Percentiles rank a stretch among this genome's conserved stretches.
Evolutionary conservation across 345 rosid species (phyloP).

Genomic region (Eucalyptus erythrocorys): DNA sequence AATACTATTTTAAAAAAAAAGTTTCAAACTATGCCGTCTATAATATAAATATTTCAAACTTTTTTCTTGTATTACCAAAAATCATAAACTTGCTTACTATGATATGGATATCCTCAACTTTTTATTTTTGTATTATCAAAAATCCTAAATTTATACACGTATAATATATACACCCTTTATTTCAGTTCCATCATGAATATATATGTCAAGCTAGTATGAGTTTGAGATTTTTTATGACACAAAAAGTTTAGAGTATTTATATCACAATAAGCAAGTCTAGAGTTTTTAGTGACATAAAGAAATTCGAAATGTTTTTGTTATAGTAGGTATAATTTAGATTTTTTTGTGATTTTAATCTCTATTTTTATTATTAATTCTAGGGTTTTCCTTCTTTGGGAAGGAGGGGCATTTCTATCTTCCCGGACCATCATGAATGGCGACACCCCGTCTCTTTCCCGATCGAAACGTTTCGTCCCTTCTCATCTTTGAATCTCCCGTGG

Average conservation of each 20-base stretch:
- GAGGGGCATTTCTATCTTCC: background rate
- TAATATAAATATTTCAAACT: rapidly evolving
- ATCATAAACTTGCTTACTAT: background rate
- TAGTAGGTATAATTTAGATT: background rate
- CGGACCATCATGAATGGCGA: background rate
- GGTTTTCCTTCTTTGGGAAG: background rate
- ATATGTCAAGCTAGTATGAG: rapidly evolving
- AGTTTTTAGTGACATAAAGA: background rate
- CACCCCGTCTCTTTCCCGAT: background rate
- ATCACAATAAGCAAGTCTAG: rapidly evolving
- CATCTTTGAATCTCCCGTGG: background rate
- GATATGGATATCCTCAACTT: rapidly evolving
- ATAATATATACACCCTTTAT: rapidly evolving
- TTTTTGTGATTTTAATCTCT: background rate
- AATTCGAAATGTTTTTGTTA: background rate
- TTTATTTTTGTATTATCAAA: rapidly evolving
- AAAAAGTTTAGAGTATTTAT: no score
- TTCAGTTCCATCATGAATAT: rapidly evolving
- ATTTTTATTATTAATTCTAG: background rate
- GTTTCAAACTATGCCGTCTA: rapidly evolving
- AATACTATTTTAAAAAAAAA: background rate
- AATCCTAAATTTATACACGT: rapidly evolving
- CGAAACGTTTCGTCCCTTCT: background rate
- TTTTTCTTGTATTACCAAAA: no score
- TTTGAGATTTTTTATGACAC: rapidly evolving